Evolutionary conservation across 805 yeast species (phyloP).

Genomic region (Middelhovenomyces tepae): DNA sequence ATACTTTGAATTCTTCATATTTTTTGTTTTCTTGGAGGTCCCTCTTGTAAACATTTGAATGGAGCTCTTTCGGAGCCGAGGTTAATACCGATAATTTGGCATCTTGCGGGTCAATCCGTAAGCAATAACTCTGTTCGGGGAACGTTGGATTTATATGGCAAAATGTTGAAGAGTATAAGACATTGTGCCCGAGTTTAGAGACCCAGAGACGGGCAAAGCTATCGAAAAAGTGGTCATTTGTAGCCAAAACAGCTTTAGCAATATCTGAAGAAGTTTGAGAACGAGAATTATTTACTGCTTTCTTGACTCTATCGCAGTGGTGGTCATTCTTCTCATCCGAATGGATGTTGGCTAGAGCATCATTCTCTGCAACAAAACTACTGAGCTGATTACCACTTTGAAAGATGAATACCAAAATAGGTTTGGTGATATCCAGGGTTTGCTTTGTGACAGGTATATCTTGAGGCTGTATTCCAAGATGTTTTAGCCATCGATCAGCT

Average conservation of each 20-base stretch:
- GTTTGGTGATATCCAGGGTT: conserved; percentile 5
- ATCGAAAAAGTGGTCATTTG: conserved; percentile 14
- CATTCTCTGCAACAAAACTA: conserved; percentile 1
- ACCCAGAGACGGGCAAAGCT: conserved; percentile 17
- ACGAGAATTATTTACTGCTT: no score
- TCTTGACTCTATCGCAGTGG: no score
- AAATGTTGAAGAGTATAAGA: conserved; percentile 13
- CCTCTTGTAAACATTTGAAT: not conserved
- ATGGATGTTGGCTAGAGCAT: no score
- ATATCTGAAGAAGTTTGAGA: conserved; percentile 12
- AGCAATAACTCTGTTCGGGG: conserved; percentile 14
- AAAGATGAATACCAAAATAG: conserved; percentile 11
- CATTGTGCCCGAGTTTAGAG: conserved; percentile 11
- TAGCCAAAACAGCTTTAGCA: conserved; percentile 14
- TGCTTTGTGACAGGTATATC: conserved; percentile 9
- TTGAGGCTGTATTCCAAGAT: conserved; percentile 4
- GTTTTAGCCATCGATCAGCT: conserved; percentile 8
- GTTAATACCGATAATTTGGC: conserved; percentile 9
- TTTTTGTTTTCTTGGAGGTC: no score
- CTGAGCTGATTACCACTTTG: conserved; percentile 7
- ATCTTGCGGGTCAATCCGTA: conserved; percentile 7
- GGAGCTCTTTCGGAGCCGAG: not conserved
- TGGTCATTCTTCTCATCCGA: no score
- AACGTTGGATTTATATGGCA: conserved; percentile 14
- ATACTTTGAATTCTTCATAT: no score